Conservation (phyloP, 371 early-diverging fungal genomes). For the Apophysomyces trapeziformis region DNA sequence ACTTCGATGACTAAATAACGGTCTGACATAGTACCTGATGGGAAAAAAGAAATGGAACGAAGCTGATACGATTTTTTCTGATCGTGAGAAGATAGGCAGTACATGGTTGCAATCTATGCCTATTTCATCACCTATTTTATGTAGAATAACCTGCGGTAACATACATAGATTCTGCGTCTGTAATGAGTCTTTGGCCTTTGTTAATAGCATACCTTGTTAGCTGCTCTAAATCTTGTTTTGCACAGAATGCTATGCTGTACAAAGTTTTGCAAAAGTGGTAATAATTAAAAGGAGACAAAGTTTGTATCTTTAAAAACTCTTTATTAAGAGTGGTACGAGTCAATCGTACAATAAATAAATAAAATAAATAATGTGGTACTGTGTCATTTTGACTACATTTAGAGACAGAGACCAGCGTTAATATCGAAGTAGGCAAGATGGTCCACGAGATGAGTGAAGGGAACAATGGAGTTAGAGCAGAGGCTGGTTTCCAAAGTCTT, state of each 20-base stretch:
- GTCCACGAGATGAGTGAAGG: conserved; percentile 14
- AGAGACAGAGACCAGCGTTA: conserved; percentile 23
- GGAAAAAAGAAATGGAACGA: background rate
- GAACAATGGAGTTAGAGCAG: conserved; percentile 17
- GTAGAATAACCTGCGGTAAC: no score
- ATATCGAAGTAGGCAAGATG: conserved; percentile 22
- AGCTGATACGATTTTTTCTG: background rate
- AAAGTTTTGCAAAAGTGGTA: no score
- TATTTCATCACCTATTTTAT: no score
- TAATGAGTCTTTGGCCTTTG: no score
- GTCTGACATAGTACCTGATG: background rate
- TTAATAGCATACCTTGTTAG: no score
- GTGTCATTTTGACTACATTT: background rate
- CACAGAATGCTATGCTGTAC: no score
- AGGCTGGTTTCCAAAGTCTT: conserved; percentile 7
- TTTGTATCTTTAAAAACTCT: background rate
- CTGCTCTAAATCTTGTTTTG: no score
- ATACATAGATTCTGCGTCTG: no score
- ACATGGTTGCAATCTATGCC: no score
- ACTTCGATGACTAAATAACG: background rate
- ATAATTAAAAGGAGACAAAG: no score
- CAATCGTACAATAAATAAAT: conserved; percentile 9
- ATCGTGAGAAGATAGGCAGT: no score
- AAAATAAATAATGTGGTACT: background rate
- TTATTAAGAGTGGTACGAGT: conserved; percentile 9